These are phyloP conservation scores for Cladosporium cucumerinum DNA, from an alignment of 2,329 filamentous ascomycete species.

Conservation along the genomic window DNA sequence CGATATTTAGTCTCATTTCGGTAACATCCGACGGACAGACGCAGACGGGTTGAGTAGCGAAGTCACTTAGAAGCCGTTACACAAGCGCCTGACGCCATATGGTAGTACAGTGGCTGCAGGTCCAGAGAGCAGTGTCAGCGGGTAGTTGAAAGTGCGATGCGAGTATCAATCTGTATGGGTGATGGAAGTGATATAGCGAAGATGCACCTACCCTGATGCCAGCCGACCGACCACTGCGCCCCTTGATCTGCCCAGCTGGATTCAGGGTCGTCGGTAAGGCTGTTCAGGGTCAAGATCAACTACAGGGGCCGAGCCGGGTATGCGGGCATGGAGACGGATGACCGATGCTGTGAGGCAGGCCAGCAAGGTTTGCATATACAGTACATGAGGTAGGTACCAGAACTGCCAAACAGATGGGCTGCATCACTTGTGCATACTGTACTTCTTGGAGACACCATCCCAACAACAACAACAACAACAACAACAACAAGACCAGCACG, in stretches of 20 bases:
- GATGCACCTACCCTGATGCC: neutral
- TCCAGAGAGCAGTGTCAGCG: neutral
- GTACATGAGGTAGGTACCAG: neutral
- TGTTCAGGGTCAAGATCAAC: conserved; percentile 4
- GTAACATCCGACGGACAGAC: neutral
- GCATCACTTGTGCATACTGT: neutral
- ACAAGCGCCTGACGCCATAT: neutral
- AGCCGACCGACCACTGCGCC: too few relatives aligned
- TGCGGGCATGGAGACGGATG: neutral
- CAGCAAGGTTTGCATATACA: neutral
- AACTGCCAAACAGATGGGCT: neutral
- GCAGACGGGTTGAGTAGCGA: neutral
- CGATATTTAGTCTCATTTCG: neutral
- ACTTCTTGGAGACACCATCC: too few relatives aligned
- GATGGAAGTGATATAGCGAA: neutral
- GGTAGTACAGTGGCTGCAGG: neutral
- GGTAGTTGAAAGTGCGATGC: neutral
- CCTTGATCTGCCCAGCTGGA: neutral
- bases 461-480: too few relatives aligned
- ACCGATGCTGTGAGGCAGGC: neutral
- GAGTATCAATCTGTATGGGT: neutral
- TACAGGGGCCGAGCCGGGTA: conserved; percentile 9
- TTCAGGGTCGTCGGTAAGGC: neutral
- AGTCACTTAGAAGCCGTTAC: neutral
- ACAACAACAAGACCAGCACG: neutral